These are phyloP conservation scores for Ampelocalamus luodianensis DNA, from an alignment of 176 grass and related monocot species.

Conservation along the genomic window DNA sequence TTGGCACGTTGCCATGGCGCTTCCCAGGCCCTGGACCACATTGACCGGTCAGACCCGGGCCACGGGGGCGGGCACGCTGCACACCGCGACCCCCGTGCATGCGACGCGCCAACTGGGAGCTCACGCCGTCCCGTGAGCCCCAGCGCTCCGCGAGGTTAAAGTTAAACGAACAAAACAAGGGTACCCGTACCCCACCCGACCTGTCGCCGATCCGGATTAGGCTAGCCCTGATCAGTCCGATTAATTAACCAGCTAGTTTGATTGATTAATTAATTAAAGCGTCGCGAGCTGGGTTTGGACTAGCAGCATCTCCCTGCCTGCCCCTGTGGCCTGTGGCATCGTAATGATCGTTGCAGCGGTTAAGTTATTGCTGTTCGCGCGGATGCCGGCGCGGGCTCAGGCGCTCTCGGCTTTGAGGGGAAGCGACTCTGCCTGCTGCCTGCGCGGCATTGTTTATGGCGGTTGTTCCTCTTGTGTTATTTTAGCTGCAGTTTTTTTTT, in stretches of 20 bases:
- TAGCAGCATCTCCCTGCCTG: background rate
- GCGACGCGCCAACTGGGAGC: background rate
- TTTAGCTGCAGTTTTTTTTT: constrained; percentile 12
- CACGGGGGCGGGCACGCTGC: constrained; percentile 33
- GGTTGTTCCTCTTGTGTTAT: background rate
- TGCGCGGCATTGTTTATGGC: constrained; percentile 3
- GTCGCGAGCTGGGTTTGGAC: constrained; percentile 20
- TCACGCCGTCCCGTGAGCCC: constrained; percentile 29
- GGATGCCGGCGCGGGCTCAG: constrained; percentile 2
- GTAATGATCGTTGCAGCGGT: constrained; percentile 22
- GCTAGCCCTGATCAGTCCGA: background rate
- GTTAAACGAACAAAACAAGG: background rate
- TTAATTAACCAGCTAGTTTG: background rate
- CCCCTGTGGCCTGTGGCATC: background rate
- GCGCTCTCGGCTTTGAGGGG: constrained; percentile 4
- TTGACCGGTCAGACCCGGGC: constrained; percentile 55
- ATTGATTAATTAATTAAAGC: constrained; percentile 36
- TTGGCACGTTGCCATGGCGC: constrained; percentile 35
- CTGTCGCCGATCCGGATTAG: constrained; percentile 32
- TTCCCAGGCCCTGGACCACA: constrained; percentile 42
- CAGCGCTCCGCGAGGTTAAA: background rate
- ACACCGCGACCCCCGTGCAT: constrained; percentile 24
- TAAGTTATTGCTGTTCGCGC: constrained; percentile 24
- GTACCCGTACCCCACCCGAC: background rate
- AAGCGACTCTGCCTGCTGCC: constrained; percentile 27